Percentiles rank a stretch among this genome's conserved stretches.
These are phyloP conservation scores for Lanzia echinophila DNA, from an alignment of 2,329 filamentous ascomycete species.

Conservation along the genomic window DNA sequence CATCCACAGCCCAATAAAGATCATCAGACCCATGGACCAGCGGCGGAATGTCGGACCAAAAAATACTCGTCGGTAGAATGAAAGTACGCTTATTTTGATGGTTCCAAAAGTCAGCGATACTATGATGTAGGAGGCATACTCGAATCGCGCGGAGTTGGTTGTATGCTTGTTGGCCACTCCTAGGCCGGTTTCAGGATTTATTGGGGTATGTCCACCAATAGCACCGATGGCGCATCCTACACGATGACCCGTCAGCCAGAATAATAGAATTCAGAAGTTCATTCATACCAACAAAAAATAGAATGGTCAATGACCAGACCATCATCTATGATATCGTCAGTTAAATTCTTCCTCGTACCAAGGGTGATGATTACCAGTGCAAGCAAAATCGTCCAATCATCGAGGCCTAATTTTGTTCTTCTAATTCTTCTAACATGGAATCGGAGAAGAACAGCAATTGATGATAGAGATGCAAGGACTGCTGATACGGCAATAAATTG, in stretches of 20 bases:
- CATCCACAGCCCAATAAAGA: neutral
- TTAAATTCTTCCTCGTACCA: too few species aligned
- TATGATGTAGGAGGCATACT: neutral
- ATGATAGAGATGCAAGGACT: neutral
- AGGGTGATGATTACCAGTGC: too few species aligned
- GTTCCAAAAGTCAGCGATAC: neutral
- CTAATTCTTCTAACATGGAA: neutral
- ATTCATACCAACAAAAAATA: neutral
- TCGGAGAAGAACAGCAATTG: neutral
- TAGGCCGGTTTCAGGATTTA: neutral
- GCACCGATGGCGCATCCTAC: neutral
- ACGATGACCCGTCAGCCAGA: neutral
- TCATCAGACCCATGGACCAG: neutral
- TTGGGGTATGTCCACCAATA: neutral
- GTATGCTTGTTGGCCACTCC: neutral
- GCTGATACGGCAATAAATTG: neutral
- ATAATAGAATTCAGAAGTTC: neutral
- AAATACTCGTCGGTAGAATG: neutral
- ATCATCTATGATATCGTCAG: neutral
- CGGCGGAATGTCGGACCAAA: neutral
- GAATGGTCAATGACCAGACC: neutral
- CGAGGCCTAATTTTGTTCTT: neutral
- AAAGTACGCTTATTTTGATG: neutral
- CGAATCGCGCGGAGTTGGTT: neutral
- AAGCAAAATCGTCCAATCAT: neutral